Percentiles rank a stretch among this genome's conserved stretches.
Conservation (phyloP, 169 alveolate genomes). For the Amoebophrya sp. region DNA sequence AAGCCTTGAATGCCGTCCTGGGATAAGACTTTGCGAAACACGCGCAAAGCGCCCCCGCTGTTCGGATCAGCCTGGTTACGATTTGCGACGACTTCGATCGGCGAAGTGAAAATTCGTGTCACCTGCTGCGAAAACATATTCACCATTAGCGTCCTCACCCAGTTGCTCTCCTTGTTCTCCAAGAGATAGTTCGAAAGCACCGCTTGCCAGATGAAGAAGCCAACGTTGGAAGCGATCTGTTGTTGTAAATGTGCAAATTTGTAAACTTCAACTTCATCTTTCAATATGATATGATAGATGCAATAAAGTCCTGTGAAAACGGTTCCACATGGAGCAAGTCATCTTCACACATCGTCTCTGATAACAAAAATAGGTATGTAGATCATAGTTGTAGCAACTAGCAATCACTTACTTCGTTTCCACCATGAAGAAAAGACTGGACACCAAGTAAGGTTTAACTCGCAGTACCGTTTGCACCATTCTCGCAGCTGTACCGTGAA, state of each 20-base stretch:
- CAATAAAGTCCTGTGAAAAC: too few species aligned
- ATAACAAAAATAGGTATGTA: too few species aligned
- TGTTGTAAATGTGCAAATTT: too few species aligned
- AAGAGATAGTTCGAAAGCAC: too few species aligned
- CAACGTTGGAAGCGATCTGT: slow-evolving; percentile 15
- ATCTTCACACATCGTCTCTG: too few species aligned
- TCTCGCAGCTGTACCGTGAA: background rate
- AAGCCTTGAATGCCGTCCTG: background rate
- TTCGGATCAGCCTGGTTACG: background rate
- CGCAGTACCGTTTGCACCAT: background rate
- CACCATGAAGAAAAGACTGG: too few species aligned
- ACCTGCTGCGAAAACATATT: background rate
- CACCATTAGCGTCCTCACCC: background rate
- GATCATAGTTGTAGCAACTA: too few species aligned
- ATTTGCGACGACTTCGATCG: background rate
- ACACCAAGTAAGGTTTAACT: too few species aligned
- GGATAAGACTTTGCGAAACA: background rate
- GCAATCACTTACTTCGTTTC: too few species aligned
- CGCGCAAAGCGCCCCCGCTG: background rate
- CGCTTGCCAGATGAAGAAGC: slow-evolving; percentile 14
- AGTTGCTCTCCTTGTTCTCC: background rate
- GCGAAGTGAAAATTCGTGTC: background rate
- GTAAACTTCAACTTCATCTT: too few species aligned
- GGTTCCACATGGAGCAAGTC: too few species aligned
- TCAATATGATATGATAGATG: too few species aligned